Conservation (phyloP, 2,329 filamentous ascomycete genomes). For the Metarhizium robertsii region DNA sequence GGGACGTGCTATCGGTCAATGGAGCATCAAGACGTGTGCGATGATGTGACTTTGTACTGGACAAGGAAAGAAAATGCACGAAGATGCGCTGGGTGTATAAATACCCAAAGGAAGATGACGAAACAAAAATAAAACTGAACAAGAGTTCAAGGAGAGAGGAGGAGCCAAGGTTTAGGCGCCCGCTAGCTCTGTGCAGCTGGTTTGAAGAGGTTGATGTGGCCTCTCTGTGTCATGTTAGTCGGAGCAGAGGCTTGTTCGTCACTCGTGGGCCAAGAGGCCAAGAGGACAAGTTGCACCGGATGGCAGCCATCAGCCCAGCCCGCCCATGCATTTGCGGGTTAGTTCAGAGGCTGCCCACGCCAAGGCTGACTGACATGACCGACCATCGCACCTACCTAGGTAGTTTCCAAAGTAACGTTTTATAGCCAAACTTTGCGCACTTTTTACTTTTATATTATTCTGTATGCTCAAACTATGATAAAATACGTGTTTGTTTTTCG, state of each 20-base stretch:
- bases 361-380: no score
- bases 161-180: neutral
- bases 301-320: neutral
- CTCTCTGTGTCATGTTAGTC: conserved; percentile 13
- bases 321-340: no score
- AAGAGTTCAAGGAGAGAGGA: neutral
- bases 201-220: conserved; percentile 24
- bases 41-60: neutral
- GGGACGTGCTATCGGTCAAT: conserved; percentile 4
- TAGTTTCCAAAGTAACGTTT: no score
- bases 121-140: conserved; percentile 6
- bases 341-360: no score
- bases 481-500: no score
- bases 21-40: neutral
- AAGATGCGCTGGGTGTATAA: neutral
- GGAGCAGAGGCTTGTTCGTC: no score
- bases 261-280: conserved; percentile 7
- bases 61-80: neutral
- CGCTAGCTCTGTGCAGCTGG: neutral
- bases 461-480: no score
- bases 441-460: no score
- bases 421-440: no score
- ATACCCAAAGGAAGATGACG: neutral
- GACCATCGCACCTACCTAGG: no score
- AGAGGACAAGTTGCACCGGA: conserved; percentile 27